phyloP scores from a whole-genome alignment of 495 filamentous ascomycete species.

The Tuber umbilicatum region DNA sequence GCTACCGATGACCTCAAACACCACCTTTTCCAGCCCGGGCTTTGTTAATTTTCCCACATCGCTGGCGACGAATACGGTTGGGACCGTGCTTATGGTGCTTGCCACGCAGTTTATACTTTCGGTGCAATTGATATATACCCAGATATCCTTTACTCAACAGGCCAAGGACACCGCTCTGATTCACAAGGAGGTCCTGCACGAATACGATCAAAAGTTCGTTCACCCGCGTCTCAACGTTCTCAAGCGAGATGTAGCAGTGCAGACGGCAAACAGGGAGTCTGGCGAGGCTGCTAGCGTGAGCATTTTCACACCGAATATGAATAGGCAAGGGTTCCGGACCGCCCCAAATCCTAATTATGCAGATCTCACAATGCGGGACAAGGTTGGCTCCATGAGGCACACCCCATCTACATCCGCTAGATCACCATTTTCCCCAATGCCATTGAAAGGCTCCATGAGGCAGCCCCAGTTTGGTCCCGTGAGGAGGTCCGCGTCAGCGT shows the following conservation, averaged over 20 bases:
- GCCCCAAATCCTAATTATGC: slow-evolving; percentile 84
- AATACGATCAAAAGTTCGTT: slow-evolving; percentile 94
- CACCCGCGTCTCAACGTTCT: slow-evolving; percentile 76
- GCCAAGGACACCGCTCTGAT: slow-evolving; percentile 75
- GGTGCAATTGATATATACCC: slow-evolving; percentile 65
- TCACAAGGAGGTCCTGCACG: slow-evolving; percentile 83
- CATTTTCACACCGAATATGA: slow-evolving; percentile 67
- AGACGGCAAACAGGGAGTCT: slow-evolving; percentile 41
- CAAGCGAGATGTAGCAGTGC: slow-evolving; percentile 63
- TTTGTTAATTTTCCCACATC: slow-evolving; percentile 63
- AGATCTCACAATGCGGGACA: slow-evolving; percentile 49
- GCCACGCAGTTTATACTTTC: slow-evolving; percentile 66
- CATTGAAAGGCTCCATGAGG: slow-evolving; percentile 7
- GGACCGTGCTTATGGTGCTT: slow-evolving; percentile 74
- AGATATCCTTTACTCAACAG: slow-evolving; percentile 68
- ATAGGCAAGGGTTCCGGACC: slow-evolving; percentile 75
- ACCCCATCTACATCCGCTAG: neutral
- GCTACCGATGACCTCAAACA: slow-evolving; percentile 65
- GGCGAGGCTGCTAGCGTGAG: slow-evolving; percentile 52
- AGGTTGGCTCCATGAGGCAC: slow-evolving; percentile 13
- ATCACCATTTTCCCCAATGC: slow-evolving; percentile 14
- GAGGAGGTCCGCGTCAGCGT: slow-evolving; percentile 10
- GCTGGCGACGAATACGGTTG: slow-evolving; percentile 59
- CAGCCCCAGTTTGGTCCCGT: slow-evolving; percentile 25
- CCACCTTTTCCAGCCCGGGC: slow-evolving; percentile 60